Evolutionary conservation across 352 stramenopile species (phyloP).

Genomic region (Pythium pyrilobum): DNA sequence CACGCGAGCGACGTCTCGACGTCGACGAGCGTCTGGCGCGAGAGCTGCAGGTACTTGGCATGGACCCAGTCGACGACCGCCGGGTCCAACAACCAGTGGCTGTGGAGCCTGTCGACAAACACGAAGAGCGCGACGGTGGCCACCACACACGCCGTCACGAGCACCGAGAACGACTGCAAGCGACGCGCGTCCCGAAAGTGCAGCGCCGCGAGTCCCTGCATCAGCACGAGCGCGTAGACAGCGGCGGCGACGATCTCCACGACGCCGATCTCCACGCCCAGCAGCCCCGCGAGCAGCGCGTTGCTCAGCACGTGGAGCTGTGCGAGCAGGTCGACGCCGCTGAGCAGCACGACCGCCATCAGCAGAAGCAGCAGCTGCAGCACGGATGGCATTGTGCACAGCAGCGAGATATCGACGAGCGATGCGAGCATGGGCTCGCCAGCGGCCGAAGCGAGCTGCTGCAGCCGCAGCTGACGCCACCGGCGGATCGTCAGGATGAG

Average conservation of each 20-base stretch:
- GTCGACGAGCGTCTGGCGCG: slow-evolving; percentile 14
- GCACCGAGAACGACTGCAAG: slow-evolving; percentile 10
- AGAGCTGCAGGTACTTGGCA: slow-evolving; percentile 14
- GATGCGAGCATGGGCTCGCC: slow-evolving; percentile 6
- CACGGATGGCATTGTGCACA: slow-evolving; percentile 6
- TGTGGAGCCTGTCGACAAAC: slow-evolving; percentile 2
- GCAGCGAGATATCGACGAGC: slow-evolving; percentile 2
- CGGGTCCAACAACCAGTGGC: slow-evolving; percentile 21
- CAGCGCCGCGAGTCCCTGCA: slow-evolving; percentile 1
- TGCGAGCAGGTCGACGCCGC: slow-evolving; percentile 14
- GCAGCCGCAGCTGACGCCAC: slow-evolving; percentile 20
- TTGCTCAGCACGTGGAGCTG: slow-evolving; percentile 21
- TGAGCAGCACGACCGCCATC: not conserved
- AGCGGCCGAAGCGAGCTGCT: slow-evolving; percentile 8
- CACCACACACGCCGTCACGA: slow-evolving; percentile 1
- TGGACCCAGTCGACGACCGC: slow-evolving; percentile 12
- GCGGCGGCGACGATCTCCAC: not conserved
- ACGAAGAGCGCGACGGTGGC: slow-evolving; percentile 1
- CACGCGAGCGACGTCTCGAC: slow-evolving; percentile 25
- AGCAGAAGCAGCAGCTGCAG: slow-evolving; percentile 3
- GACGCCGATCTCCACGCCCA: slow-evolving; percentile 15
- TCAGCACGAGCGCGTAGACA: not conserved
- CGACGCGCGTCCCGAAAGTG: not conserved
- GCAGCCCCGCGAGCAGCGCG: slow-evolving; percentile 2
- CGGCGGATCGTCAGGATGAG: slow-evolving; percentile 19